Percentiles rank a stretch among this genome's conserved stretches.
Evolutionary conservation across 768 basidiomycete species (phyloP).

Genomic region (Panaeolus papilionaceus): DNA sequence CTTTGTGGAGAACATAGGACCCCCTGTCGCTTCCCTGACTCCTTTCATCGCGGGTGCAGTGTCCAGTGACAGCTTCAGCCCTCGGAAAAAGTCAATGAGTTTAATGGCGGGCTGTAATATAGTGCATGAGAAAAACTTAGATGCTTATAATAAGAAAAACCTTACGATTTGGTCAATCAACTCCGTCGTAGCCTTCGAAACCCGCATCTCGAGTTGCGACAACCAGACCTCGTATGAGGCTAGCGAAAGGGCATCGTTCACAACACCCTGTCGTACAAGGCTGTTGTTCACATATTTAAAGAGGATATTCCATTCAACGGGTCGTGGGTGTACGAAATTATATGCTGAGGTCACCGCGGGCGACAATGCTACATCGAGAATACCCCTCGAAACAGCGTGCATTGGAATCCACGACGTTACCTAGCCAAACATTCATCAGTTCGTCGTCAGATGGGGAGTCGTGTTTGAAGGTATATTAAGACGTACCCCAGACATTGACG

Average conservation of each 20-base stretch:
- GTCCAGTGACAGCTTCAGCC: no score
- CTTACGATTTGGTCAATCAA: no score
- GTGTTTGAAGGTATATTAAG: neutral
- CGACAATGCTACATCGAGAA: slow-evolving; percentile 38
- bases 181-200: slow-evolving; percentile 7
- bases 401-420: slow-evolving; percentile 42
- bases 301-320: slow-evolving; percentile 37
- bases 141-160: no score
- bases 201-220: slow-evolving; percentile 21
- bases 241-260: slow-evolving; percentile 19
- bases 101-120: no score
- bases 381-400: slow-evolving; percentile 32
- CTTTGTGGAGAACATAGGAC: no score
- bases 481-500: slow-evolving; percentile 35
- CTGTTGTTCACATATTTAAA: slow-evolving; percentile 29
- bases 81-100: no score
- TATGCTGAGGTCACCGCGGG: slow-evolving; percentile 24
- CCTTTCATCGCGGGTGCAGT: no score
- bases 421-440: slow-evolving; percentile 23
- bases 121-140: no score
- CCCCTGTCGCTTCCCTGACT: no score
- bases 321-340: slow-evolving; percentile 44
- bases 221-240: slow-evolving; percentile 29
- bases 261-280: slow-evolving; percentile 25
- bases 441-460: neutral